Conservation (phyloP, 2,329 filamentous ascomycete species). For the Penicillium sp. region DNA sequence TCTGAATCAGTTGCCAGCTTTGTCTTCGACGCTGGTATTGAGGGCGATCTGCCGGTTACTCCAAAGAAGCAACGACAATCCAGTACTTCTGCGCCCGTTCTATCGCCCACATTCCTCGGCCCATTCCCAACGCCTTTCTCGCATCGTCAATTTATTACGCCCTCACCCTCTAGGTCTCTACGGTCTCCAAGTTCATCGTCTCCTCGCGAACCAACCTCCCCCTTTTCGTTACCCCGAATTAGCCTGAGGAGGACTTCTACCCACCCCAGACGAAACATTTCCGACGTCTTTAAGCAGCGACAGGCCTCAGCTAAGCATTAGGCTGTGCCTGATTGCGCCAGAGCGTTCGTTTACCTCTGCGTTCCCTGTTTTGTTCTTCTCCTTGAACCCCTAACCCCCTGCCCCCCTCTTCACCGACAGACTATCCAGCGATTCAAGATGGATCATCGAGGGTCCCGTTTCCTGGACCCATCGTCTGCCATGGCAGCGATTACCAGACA, state of each 20-base stretch:
- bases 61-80: not conserved
- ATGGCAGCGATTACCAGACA: constrained; percentile 53
- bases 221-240: not conserved
- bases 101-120: constrained; percentile 3
- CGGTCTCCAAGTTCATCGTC: not conserved
- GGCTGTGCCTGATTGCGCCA: not conserved
- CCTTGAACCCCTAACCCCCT: not conserved
- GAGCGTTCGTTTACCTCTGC: not conserved
- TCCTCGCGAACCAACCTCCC: not conserved
- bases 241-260: not conserved
- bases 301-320: not conserved
- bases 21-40: not conserved
- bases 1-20: not conserved
- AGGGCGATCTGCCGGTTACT: not conserved
- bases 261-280: not conserved
- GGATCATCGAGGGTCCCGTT: constrained; percentile 38
- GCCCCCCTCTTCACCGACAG: constrained; percentile 7
- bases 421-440: constrained; percentile 23
- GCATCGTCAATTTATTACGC: constrained; percentile 3
- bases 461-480: constrained; percentile 48
- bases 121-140: constrained; percentile 8
- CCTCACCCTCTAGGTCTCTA: not conserved
- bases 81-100: not conserved
- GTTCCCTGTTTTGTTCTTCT: not conserved
- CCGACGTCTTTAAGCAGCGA: constrained; percentile 5